Evolutionary conservation across 164 flowering plant species (phyloP).

Genomic region (Chloranthus sessilifolius): DNA sequence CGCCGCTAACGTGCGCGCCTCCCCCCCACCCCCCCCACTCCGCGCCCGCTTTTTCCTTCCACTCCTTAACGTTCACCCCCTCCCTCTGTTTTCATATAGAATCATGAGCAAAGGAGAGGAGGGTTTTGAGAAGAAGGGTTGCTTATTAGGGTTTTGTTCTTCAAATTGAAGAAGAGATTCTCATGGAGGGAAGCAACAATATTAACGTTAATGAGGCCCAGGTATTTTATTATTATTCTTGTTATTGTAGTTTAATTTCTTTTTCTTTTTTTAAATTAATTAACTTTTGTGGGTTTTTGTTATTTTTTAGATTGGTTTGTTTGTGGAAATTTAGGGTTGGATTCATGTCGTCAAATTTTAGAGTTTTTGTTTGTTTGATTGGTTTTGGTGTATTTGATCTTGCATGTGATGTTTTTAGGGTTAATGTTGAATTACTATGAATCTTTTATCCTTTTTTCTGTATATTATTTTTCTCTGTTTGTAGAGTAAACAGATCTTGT

Average conservation of each 20-base stretch:
- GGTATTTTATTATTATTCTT: constrained; percentile 24
- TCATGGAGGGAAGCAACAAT: constrained; percentile 54
- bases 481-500: too few relatives aligned
- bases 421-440: too few relatives aligned
- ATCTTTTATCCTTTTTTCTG: too few relatives aligned
- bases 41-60: neutral
- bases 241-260: neutral
- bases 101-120: neutral
- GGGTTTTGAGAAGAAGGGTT: neutral
- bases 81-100: neutral
- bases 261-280: neutral
- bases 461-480: too few relatives aligned
- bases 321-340: neutral
- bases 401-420: too few relatives aligned
- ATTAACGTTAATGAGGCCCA: constrained; percentile 52
- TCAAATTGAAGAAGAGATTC: neutral
- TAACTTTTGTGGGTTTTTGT: neutral
- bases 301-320: neutral
- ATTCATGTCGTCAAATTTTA: neutral
- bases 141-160: neutral
- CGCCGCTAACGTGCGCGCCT: neutral
- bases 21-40: neutral
- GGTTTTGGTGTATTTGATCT: neutral
- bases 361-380: neutral
- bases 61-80: neutral